These are phyloP conservation scores for Argentina anserina DNA, from an alignment of 306 rosid genomes.

Conservation along the genomic window DNA sequence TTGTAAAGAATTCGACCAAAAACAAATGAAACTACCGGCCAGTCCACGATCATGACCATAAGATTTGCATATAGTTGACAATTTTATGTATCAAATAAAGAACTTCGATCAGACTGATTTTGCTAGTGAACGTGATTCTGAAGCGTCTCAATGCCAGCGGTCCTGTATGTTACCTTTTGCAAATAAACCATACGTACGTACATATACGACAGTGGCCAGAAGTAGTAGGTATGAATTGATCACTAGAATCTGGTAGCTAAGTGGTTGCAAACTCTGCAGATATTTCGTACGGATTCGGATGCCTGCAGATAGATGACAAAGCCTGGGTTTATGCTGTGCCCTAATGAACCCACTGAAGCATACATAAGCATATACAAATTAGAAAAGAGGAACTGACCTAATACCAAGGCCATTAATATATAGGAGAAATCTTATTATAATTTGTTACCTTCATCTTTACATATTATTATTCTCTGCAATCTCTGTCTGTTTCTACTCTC, in stretches of 20 bases:
- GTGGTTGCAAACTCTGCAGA: neutral
- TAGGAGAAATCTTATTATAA: neutral
- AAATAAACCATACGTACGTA: neutral
- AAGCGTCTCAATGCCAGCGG: too few species aligned
- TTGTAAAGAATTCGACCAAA: neutral
- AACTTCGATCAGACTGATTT: neutral
- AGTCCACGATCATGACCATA: neutral
- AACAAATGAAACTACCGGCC: neutral
- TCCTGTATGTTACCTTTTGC: conserved; percentile 11
- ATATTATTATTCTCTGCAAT: neutral
- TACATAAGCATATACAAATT: neutral
- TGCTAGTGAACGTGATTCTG: neutral
- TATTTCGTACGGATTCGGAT: neutral
- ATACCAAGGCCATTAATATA: neutral
- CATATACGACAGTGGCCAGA: neutral
- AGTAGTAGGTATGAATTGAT: conserved; percentile 17
- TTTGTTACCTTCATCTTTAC: neutral
- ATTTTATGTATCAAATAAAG: neutral
- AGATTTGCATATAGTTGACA: neutral
- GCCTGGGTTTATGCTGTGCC: neutral
- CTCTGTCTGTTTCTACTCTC: neutral
- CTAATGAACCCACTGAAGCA: neutral
- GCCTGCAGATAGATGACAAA: conserved; percentile 18
- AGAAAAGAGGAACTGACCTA: neutral
- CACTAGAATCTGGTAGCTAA: conserved; percentile 14